phyloP scores from a whole-genome alignment of 306 rosid species.

The Urtica urens region DNA sequence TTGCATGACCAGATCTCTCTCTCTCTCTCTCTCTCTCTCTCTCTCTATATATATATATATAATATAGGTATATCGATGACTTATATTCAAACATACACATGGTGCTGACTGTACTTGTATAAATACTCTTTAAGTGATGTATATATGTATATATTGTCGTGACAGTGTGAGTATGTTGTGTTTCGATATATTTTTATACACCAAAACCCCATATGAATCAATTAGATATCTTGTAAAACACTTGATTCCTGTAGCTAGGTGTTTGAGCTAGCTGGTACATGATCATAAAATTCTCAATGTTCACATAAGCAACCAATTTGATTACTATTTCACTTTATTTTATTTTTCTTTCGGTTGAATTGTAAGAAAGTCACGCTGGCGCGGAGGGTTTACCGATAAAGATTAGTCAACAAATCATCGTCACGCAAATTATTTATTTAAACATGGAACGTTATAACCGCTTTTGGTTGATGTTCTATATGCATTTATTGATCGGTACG shows the following conservation, averaged over 20 bases:
- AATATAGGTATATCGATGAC: not conserved
- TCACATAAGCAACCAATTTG: no score
- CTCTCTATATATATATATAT: conserved; percentile 1
- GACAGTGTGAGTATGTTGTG: no score
- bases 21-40: conserved; percentile 17
- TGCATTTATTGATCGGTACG: not conserved
- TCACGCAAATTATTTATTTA: conserved; percentile 17
- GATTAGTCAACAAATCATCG: conserved; percentile 34
- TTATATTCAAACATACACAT: no score
- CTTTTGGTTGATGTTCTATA: not conserved
- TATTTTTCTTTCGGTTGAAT: conserved; percentile 9
- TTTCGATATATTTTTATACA: not conserved
- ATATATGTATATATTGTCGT: not conserved
- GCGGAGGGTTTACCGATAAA: conserved; percentile 25
- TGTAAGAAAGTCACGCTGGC: conserved; percentile 23
- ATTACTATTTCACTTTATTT: not conserved
- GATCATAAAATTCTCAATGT: not conserved
- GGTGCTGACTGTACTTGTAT: conserved; percentile 30
- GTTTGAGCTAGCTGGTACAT: conserved; percentile 8
- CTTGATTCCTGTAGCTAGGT: conserved; percentile 32
- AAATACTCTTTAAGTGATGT: not conserved
- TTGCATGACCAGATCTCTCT: conserved; percentile 32
- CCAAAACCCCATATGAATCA: not conserved
- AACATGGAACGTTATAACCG: not conserved
- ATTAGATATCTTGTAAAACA: conserved; percentile 16